A percentile compares a stretch with the other conserved stretches of the same genome.
phyloP scores from a whole-genome alignment of 2,329 filamentous ascomycete species.

The Juglanconis oblonga region DNA sequence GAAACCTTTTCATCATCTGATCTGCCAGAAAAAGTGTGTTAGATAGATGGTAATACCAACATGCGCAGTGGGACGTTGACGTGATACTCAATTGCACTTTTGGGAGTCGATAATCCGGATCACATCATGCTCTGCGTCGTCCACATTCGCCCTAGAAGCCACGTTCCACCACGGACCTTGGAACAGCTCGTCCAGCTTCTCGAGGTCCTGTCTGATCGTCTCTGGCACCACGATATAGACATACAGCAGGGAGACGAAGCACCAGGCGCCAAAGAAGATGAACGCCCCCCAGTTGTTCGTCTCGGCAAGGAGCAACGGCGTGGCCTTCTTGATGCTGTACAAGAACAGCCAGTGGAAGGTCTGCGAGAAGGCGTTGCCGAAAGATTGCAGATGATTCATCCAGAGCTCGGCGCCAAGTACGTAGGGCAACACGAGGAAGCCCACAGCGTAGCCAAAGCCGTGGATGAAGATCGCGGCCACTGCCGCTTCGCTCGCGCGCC shows the following conservation, averaged over 20 bases:
- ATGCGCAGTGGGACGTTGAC: too few species aligned
- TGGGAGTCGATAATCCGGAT: too few species aligned
- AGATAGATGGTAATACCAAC: too few species aligned
- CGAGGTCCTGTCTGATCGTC: background rate
- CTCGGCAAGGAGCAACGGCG: conserved; percentile 27
- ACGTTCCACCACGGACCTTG: background rate
- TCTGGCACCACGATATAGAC: background rate
- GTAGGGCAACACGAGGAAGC: conserved; percentile 37
- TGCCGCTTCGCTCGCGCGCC: conserved; percentile 34
- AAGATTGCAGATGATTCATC: conserved; percentile 41
- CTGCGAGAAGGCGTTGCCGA: conserved; percentile 36
- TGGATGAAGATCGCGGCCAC: conserved; percentile 44
- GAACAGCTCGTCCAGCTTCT: background rate
- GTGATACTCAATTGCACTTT: too few species aligned
- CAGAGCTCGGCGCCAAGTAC: conserved; percentile 42
- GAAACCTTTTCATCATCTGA: too few species aligned
- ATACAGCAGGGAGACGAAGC: background rate
- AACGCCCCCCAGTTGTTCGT: conserved; percentile 27
- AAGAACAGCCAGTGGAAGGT: conserved; percentile 39
- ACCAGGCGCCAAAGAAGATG: conserved; percentile 1
- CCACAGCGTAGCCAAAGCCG: conserved; percentile 40
- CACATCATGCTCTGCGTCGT: too few species aligned
- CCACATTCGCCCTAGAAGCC: background rate
- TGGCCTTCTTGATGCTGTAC: conserved; percentile 28
- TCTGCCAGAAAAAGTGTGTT: too few species aligned